Percentiles rank a stretch among this genome's conserved stretches.
Conservation (phyloP, 2,329 filamentous ascomycete genomes). For the Aureobasidium sp. region DNA sequence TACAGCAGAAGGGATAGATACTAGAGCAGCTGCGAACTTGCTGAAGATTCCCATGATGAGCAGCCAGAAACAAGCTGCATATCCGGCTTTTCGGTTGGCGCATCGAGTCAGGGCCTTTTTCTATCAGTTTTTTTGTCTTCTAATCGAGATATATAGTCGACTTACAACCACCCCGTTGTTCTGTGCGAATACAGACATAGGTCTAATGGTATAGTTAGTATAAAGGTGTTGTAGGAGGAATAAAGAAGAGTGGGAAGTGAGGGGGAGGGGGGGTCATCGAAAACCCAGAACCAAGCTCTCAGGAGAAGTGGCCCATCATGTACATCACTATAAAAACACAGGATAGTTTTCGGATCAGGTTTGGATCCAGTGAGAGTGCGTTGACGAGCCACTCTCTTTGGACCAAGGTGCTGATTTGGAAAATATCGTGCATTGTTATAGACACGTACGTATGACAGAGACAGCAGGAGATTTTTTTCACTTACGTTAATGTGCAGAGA, state of each 20-base stretch:
- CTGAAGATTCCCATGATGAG: constrained; percentile 74
- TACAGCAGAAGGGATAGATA: constrained; percentile 56
- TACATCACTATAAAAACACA: too few species aligned
- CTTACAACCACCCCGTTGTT: constrained; percentile 56
- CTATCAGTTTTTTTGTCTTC: background rate
- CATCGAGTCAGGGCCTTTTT: constrained; percentile 64
- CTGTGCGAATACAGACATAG: constrained; percentile 56
- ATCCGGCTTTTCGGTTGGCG: constrained; percentile 72
- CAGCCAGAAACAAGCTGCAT: constrained; percentile 68
- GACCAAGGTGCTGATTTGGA: too few species aligned
- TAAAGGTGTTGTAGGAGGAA: background rate
- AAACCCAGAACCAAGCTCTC: too few species aligned
- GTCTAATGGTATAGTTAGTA: background rate
- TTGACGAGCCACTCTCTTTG: too few species aligned
- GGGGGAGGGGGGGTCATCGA: constrained; percentile 42
- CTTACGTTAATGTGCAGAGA: constrained; percentile 61
- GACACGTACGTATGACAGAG: too few species aligned
- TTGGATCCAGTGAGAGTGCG: too few species aligned
- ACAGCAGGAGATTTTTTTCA: background rate
- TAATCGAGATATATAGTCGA: background rate
- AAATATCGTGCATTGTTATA: too few species aligned
- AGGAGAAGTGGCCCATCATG: too few species aligned
- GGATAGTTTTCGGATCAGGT: too few species aligned
- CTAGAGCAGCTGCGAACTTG: constrained; percentile 73
- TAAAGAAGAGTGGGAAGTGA: background rate